Conservation (phyloP, 768 basidiomycete genomes). For the Pulveroboletus ravenelii region DNA sequence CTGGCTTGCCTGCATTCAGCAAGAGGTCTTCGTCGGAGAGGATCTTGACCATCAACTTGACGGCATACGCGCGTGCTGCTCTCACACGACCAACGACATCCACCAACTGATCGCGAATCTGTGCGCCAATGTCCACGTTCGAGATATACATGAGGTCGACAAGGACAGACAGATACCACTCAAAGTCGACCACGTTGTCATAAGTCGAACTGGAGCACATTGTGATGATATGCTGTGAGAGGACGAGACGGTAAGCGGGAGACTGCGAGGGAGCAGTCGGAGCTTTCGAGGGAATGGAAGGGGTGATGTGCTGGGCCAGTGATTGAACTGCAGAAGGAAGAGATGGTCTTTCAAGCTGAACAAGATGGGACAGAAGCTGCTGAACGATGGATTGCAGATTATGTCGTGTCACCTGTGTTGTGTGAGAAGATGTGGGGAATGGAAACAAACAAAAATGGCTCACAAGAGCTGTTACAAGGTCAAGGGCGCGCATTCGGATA, state of each 20-base stretch:
- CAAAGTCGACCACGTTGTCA: constrained; percentile 85
- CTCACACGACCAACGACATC: constrained; percentile 83
- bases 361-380: constrained; percentile 83
- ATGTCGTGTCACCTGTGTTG: constrained; percentile 64
- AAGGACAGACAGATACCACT: constrained; percentile 96
- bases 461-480: constrained; percentile 92
- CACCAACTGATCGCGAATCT: constrained; percentile 79
- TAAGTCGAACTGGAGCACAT: constrained; percentile 84
- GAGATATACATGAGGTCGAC: constrained; percentile 89
- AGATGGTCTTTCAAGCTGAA: constrained; percentile 49
- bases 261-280: constrained; percentile 59
- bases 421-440: not conserved
- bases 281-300: constrained; percentile 35
- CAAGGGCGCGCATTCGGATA: constrained; percentile 93
- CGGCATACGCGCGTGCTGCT: constrained; percentile 70
- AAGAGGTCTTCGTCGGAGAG: constrained; percentile 75
- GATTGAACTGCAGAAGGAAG: constrained; percentile 55
- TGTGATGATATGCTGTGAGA: constrained; percentile 78
- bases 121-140: constrained; percentile 67
- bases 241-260: constrained; percentile 78
- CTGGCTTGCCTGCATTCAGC: constrained; percentile 59
- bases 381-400: constrained; percentile 90
- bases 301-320: constrained; percentile 48
- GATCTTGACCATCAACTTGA: constrained; percentile 78
- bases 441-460: constrained; percentile 11